Conservation (phyloP, 768 basidiomycete genomes). For the Butyriboletus loyo region DNA sequence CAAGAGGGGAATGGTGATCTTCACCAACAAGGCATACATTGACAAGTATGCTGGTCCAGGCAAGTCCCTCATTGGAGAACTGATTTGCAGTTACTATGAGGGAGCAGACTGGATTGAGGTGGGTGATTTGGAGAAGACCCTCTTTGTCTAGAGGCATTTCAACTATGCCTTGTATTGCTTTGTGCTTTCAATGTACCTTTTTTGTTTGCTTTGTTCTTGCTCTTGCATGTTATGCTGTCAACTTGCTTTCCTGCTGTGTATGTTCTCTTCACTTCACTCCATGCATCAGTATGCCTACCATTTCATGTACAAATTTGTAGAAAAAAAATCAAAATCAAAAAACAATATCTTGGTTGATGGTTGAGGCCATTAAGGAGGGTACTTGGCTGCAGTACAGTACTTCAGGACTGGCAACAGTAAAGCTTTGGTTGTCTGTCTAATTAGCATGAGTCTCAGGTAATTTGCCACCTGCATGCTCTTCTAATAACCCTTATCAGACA, state of each 20-base stretch:
- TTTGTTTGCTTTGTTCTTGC: background rate
- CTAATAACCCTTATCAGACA: too few relatives aligned
- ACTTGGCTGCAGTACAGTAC: background rate
- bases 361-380: background rate
- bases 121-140: constrained; percentile 25
- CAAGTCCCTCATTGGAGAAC: constrained; percentile 42
- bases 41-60: constrained; percentile 47
- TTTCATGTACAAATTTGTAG: constrained; percentile 9
- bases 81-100: constrained; percentile 32
- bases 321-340: background rate
- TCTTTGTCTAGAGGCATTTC: constrained; percentile 14
- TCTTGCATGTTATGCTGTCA: constrained; percentile 13
- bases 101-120: constrained; percentile 36
- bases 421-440: background rate
- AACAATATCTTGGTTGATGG: background rate
- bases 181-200: background rate
- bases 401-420: background rate
- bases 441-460: background rate
- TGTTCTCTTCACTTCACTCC: background rate
- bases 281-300: background rate
- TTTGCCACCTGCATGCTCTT: background rate
- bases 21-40: constrained; percentile 61
- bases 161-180: background rate
- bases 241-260: constrained; percentile 18
- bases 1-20: constrained; percentile 74